These are phyloP conservation scores for Rhodosorus marinus DNA, from an alignment of 23 red algal species.

Conservation along the genomic window DNA sequence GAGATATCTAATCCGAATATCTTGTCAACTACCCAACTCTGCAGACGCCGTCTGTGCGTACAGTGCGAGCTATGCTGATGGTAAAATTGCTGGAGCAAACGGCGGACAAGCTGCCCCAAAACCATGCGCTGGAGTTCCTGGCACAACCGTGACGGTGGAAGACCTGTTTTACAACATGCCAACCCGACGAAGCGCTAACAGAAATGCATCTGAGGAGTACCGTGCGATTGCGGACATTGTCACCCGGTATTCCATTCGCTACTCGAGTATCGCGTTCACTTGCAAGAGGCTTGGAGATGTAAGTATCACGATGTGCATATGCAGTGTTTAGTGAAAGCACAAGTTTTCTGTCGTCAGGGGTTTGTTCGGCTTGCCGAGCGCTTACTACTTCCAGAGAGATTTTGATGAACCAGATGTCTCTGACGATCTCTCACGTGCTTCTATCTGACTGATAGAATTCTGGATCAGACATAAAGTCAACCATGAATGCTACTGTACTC, in stretches of 20 bases:
- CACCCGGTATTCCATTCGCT: constrained; percentile 45
- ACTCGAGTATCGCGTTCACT: constrained; percentile 36
- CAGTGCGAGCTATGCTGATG: constrained; percentile 39
- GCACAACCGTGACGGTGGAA: constrained; percentile 63
- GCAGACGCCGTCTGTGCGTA: constrained; percentile 15
- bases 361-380: no score
- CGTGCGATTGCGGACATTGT: constrained; percentile 74
- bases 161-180: constrained; percentile 82
- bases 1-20: no score
- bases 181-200: constrained; percentile 11
- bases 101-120: constrained; percentile 2
- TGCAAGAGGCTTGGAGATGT: constrained; percentile 1
- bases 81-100: constrained; percentile 10
- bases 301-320: no score
- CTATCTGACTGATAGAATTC: constrained; percentile 18
- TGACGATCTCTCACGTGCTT: no score
- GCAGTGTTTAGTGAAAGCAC: constrained; percentile 2
- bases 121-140: constrained; percentile 28
- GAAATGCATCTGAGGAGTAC: constrained; percentile 50
- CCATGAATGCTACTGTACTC: constrained; percentile 5
- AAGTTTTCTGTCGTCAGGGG: no score
- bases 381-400: no score
- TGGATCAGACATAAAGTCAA: neutral
- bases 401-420: no score
- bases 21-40: constrained; percentile 27